Base-by-base conservation (phyloP, 805 yeast genomes). In the Jamesozyma piceae region DNA sequence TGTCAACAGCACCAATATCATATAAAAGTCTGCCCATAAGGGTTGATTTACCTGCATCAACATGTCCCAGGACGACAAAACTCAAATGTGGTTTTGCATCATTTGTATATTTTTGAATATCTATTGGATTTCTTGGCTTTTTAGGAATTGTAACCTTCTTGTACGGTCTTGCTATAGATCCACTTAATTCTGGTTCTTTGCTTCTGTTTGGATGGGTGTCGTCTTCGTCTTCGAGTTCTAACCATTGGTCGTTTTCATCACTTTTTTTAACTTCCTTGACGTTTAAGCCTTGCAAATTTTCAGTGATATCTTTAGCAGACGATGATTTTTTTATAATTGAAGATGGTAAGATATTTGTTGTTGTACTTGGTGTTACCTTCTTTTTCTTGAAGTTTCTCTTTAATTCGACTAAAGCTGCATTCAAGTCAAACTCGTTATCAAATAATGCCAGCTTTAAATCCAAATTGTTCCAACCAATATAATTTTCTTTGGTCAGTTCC, bases 11-110 rank as follows among this genome's bases (percentile, higher is more conserved):
- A 47, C 97, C 97, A 15, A 97, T 87, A 59, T 92, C 76, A 60
- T 73, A 90, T 46, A 92, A 73, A 54, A 92, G 69, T 67, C 95
- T 89, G 63, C 99, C 99, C 66, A 97, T 97, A 84, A 92, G 83
- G 43, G 99, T 92, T 35, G 96, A 87, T 68, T 92, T 92, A 57
- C 99, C 98, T 15, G 98, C 97, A 72, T 92, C 98, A 49, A 92
- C 98, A 65, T 92, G 99, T 50, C 99, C 99, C 88, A 92, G 83
- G 67, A 92, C 94, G 51, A 94, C 89, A 58, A 92, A 83, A 34
- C 96, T 88, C 64, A 92, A 75, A 67, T 92, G 98, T 60, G 92
- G 97, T 65, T 89, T 90, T 49, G 87, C 18, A 45, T 90, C 90
- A 55, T 80, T 82, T 75, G 90, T 60, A 54, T 89, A 96, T 42